A percentile compares a stretch with the other conserved stretches of the same genome.
Evolutionary conservation across 1,139 yeast species (phyloP).

Genomic region (Sugiyamaella xylanicola): DNA sequence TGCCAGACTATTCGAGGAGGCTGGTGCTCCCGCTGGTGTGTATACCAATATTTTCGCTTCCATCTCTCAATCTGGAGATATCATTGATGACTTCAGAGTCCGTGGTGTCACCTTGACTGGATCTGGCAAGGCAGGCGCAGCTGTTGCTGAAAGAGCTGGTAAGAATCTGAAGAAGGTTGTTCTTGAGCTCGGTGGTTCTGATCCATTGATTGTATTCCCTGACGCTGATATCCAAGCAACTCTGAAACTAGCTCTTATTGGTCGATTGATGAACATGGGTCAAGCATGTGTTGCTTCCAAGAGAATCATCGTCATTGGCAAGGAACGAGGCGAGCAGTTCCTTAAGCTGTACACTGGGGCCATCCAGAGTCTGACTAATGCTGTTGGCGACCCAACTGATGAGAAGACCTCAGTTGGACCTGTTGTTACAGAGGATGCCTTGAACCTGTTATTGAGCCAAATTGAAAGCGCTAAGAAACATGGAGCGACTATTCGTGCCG

Average conservation of each 20-base stretch:
- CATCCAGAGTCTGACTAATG: constrained; percentile 51
- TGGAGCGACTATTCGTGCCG: constrained; percentile 72
- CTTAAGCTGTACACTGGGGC: constrained; percentile 56
- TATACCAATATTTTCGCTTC: constrained; percentile 74
- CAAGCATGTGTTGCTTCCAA: constrained; percentile 88
- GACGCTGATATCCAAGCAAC: constrained; percentile 68
- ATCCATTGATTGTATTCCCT: constrained; percentile 73
- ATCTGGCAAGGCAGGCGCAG: constrained; percentile 81
- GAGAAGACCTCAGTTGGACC: constrained; percentile 78
- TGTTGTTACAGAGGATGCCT: constrained; percentile 73
- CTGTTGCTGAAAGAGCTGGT: constrained; percentile 76
- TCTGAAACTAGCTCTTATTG: constrained; percentile 55
- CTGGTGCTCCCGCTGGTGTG: constrained; percentile 80
- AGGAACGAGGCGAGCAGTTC: constrained; percentile 59
- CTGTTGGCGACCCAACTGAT: constrained; percentile 70
- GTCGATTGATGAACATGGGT: constrained; percentile 76
- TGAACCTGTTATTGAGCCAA: constrained; percentile 70
- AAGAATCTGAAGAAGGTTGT: constrained; percentile 76
- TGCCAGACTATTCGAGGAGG: constrained; percentile 62
- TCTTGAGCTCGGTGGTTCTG: constrained; percentile 82
- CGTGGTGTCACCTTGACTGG: constrained; percentile 85
- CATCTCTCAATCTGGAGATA: constrained; percentile 70
- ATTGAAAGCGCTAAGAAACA: constrained; percentile 70
- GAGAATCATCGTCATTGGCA: constrained; percentile 72
- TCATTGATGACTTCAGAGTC: constrained; percentile 66